phyloP scores from a whole-genome alignment of 129 eudicot genomes.

The Helianthus tuberosus region DNA sequence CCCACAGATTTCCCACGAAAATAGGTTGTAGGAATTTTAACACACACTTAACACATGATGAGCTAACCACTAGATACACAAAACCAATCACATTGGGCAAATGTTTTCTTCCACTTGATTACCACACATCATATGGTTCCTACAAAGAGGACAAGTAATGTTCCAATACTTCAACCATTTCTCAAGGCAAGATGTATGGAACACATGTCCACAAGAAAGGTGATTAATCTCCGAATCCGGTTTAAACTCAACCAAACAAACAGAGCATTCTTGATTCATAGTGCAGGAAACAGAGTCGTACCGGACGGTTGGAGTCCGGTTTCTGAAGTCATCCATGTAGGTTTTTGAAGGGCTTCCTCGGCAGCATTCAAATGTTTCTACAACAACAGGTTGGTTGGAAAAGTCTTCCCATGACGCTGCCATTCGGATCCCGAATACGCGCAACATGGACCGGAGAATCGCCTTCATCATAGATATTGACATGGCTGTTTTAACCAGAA shows the following conservation, averaged over 20 bases:
- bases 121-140: slow-evolving; percentile 56
- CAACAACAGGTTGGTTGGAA: slow-evolving; percentile 22
- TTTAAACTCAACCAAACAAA: slow-evolving; percentile 72
- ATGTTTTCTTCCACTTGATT: slow-evolving; percentile 64
- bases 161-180: slow-evolving; percentile 80
- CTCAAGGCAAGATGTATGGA: slow-evolving; percentile 70
- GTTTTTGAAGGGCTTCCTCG: slow-evolving; percentile 48
- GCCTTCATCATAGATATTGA: slow-evolving; percentile 65
- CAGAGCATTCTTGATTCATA: slow-evolving; percentile 64
- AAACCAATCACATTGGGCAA: slow-evolving; percentile 62
- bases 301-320: slow-evolving; percentile 53
- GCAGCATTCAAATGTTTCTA: slow-evolving; percentile 39
- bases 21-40: no score
- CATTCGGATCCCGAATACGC: slow-evolving; percentile 52
- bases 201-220: slow-evolving; percentile 80
- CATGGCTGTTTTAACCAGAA: slow-evolving; percentile 73
- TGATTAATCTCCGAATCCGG: slow-evolving; percentile 62
- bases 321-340: slow-evolving; percentile 68
- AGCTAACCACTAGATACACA: neutral
- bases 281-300: slow-evolving; percentile 49
- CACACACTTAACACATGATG: no score
- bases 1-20: no score
- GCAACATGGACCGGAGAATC: slow-evolving; percentile 55
- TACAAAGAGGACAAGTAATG: slow-evolving; percentile 78
- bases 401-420: slow-evolving; percentile 57